These are phyloP conservation scores for Cyclospora cayetanensis DNA, from an alignment of 169 alveolate genomes.

Conservation along the genomic window DNA sequence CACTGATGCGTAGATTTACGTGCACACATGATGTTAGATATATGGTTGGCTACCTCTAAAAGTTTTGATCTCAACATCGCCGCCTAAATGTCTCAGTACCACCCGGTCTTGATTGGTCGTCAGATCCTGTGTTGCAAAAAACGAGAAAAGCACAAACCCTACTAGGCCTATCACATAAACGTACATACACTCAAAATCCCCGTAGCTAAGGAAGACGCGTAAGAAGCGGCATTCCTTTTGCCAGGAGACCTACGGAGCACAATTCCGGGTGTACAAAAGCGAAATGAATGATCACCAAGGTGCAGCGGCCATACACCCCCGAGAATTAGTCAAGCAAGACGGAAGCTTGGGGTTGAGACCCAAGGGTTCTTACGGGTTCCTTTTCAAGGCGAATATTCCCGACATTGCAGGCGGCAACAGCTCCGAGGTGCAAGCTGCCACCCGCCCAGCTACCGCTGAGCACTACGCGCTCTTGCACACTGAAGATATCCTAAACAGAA, in stretches of 20 bases:
- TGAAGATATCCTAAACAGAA: conserved; percentile 79
- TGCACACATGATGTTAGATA: not conserved
- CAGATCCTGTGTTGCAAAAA: conserved; percentile 81
- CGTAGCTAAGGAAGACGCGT: no score
- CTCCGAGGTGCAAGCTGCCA: conserved; percentile 85
- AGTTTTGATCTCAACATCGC: conserved; percentile 33
- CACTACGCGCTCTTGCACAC: conserved; percentile 89
- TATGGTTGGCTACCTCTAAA: no score
- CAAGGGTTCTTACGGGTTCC: conserved; percentile 69
- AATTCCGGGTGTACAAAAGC: no score
- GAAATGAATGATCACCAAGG: no score
- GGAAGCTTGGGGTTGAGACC: conserved; percentile 27
- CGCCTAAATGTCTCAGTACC: conserved; percentile 73
- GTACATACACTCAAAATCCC: not conserved
- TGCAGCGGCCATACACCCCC: no score
- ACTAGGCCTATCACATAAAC: not conserved
- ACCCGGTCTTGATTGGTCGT: conserved; percentile 77
- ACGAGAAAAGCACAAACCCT: not conserved
- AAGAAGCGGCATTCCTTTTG: no score
- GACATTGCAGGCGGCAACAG: conserved; percentile 92
- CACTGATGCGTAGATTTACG: not conserved
- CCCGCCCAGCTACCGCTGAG: conserved; percentile 86
- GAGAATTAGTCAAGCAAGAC: no score
- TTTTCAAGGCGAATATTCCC: conserved; percentile 83
- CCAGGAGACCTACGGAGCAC: no score